Evolutionary conservation across 192 early-diverging fungal species (phyloP), one percentile per base, ranked within the genome.

Genomic region (Gonapodya prolifera): DNA sequence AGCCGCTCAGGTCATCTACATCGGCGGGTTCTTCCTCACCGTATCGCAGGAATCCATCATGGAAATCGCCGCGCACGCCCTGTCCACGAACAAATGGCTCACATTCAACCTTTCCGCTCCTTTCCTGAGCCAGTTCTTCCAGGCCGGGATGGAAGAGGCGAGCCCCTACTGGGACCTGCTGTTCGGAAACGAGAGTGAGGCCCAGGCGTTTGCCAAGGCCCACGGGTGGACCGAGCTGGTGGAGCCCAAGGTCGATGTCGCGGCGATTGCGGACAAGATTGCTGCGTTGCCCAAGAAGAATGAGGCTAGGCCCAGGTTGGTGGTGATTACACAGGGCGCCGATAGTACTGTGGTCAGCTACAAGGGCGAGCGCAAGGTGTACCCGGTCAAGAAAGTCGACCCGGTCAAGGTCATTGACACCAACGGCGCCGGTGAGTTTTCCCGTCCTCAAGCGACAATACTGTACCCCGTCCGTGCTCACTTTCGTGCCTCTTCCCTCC

Each of bases 101-200:
- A 87, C 90, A 70, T 89, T 96, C 86, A 99, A 99, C 90, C 82
- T 99, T 77, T 96, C 94, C 78, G 97, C 97, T 33, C 94, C 95
- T 45, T 99, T 97, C 85, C 89, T 98, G 71, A 86, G 94, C 35
- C 91, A 95, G 84, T 95, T 96, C 91, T 98, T 97, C 88, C 94
- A 88, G 84, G 86, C 91, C 70, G 87, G 85, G 69, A 80, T 98
- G 34, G 89, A 94, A 77, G 87, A 87, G 77, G 86, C 93, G 33
- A 77, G 94, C 76, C 92, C 91, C 35, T 97, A 97, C 87, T 88
- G 91, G 78, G 94, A 99, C 85, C 84, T 96, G 70, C 82, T 99
- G 76, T 97, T 98, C 86, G 95, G 96, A 84, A 29, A 33, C 33
- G 69, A 78, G 75, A 75, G 45, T 61, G 70, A 76, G 32, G 75